These are phyloP conservation scores for Penicillium brevicompactum DNA, from an alignment of 2,329 filamentous ascomycete species.

Conservation along the genomic window DNA sequence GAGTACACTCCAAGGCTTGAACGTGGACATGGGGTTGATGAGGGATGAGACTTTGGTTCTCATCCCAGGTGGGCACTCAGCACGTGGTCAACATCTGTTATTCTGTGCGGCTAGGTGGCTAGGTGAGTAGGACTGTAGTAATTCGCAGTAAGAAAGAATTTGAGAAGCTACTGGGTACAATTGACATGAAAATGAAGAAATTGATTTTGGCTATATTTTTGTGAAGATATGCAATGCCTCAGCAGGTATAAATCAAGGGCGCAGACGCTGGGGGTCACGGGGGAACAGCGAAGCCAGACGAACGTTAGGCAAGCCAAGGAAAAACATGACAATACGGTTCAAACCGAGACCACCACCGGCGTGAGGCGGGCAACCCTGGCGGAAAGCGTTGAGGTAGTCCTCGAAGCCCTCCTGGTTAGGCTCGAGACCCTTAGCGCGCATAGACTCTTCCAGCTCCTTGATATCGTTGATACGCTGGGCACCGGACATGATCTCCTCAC, in stretches of 20 bases:
- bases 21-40: no score
- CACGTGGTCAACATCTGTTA: no score
- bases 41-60: no score
- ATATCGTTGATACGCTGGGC: conserved; percentile 68
- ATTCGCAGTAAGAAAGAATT: no score
- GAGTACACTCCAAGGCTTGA: no score
- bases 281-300: conserved; percentile 65
- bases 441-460: conserved; percentile 59
- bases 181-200: not conserved
- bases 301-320: conserved; percentile 66
- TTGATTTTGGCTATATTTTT: conserved; percentile 8
- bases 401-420: conserved; percentile 61
- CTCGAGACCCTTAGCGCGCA: conserved; percentile 62
- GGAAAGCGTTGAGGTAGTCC: conserved; percentile 66
- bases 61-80: no score
- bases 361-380: conserved; percentile 65
- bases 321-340: conserved; percentile 69
- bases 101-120: no score
- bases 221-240: conserved; percentile 2
- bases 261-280: conserved; percentile 61
- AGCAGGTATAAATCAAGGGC: conserved; percentile 36
- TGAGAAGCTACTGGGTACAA: no score
- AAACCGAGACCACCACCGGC: conserved; percentile 66
- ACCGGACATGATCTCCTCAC: conserved; percentile 69
- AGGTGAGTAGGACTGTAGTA: no score